Evolutionary conservation across 306 rosid species (phyloP), one percentile per base, ranked within the genome.

Genomic region (Medicago lupulina): DNA sequence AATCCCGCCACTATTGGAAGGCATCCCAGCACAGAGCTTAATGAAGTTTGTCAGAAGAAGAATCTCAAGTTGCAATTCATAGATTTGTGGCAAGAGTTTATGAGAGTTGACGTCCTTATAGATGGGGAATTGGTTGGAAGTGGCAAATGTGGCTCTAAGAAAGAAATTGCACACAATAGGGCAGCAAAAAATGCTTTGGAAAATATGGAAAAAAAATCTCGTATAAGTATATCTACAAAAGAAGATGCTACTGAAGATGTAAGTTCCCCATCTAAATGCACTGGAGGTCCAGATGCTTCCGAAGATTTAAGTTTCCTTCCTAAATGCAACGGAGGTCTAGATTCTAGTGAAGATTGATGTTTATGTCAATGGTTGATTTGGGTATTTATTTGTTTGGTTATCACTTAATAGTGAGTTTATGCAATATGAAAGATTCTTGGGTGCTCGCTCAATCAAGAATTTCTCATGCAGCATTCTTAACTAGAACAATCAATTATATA

Each of bases 161-260:
- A 63, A 36, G 15, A 63, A 36, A 60, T 60, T 60, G 69, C 69
- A 34, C 47, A 9, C 7, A 8, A 15, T 10, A 63, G 47, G 38
- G 69, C 69, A 36, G 69, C 47, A 63, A 63, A 15, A 63, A 9
- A 36, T 63, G 47, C 69, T 36, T 63, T 63, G 69, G 25, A 63
- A 9, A n/a, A 36, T 16, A 36, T 62, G 8, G 8, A 62, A 62
- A 36, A 0, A 1, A 8, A 12, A 3, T 7, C 23, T 63, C n/a
- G 15, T 63, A 36, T 38, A 36, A 36, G 46, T 15, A 36, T 2
- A 4, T 36, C 23, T 36, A 28, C 66, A 14, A 9, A 8, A 3
- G 44, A 28, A 15, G 68, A 15, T 34, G 21, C 18, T 8, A 2
- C n/a, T 0, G 19, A 12, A 60, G 46, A 34, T 34, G 5, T 34